Percentiles rank a stretch among this genome's conserved stretches.
phyloP scores from a whole-genome alignment of 2,329 filamentous ascomycete genomes.

The Daldinia eschscholtzii region DNA sequence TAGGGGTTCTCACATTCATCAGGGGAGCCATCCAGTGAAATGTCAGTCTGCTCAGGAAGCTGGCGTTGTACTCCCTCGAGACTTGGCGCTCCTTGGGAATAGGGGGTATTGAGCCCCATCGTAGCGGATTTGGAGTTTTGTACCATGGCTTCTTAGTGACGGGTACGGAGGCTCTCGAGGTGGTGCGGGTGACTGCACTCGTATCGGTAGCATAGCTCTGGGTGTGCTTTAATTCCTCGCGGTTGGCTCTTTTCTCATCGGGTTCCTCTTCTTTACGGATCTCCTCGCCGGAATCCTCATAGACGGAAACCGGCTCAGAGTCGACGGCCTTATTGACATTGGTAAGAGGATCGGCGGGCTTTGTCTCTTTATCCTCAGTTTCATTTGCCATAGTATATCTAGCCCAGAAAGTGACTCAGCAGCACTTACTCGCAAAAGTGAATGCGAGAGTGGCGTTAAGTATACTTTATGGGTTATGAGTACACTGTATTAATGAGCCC shows the following conservation, averaged over 20 bases:
- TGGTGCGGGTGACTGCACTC: constrained; percentile 62
- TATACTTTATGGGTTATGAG: constrained; percentile 14
- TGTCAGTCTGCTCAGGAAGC: constrained; percentile 79
- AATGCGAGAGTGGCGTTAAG: constrained; percentile 23
- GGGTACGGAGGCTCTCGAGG: constrained; percentile 52
- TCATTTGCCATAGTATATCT: constrained; percentile 49
- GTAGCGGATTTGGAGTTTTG: constrained; percentile 71
- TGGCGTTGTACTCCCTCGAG: constrained; percentile 79
- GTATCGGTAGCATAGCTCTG: constrained; percentile 67
- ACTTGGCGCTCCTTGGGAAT: constrained; percentile 65
- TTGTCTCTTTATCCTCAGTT: constrained; percentile 46
- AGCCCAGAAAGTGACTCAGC: background rate
- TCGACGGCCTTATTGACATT: constrained; percentile 42
- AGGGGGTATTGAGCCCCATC: constrained; percentile 68
- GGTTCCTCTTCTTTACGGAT: constrained; percentile 47
- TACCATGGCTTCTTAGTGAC: constrained; percentile 70
- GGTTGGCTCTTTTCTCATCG: constrained; percentile 47
- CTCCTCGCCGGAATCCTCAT: constrained; percentile 49
- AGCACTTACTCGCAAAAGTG: constrained; percentile 18
- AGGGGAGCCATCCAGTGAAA: constrained; percentile 93
- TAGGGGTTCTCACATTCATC: constrained; percentile 73
- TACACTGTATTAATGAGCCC: constrained; percentile 13
- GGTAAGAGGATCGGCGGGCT: constrained; percentile 45
- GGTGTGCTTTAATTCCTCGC: constrained; percentile 57
- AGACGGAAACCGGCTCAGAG: constrained; percentile 39